Base-by-base conservation (phyloP, 768 basidiomycete genomes). In the Trametes sanguinea region DNA sequence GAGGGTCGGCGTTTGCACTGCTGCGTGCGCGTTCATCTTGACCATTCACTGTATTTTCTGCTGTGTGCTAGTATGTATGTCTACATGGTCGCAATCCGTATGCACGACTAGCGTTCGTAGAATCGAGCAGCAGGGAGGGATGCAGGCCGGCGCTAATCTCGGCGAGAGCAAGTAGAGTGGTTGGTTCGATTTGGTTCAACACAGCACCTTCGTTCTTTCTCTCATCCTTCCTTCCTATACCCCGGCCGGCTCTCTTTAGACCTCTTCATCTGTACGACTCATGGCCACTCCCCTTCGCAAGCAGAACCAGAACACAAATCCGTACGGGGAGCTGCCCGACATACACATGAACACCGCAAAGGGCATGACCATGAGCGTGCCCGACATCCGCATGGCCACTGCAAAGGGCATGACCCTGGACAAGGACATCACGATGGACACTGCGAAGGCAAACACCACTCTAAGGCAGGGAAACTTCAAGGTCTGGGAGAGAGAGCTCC, bases 331-430 rank as follows among this genome's bases (percentile, higher is more conserved):
- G 50, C 75, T 76, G 67, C 78, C 74, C 57, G 90, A 93, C 71
- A 77, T 90, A 6, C 87, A 86, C 70, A 93, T 94, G 92, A 84
- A 86, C 65, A 92, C 93, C 1, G 85, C 90, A 32, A 91, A 85
- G 71, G 86, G 83, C 14, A 67, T 83, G 39, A 81, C 81, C 11
- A 61, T 76, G 5, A 71, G 78, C 57, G 72, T 78, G 50, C 76
- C 77, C 46, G 83, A 84, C 66, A 75, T 89, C 56, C 81, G 78
- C 60, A 90, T 90, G 88, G 75, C 78, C 33, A 89, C 88, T 1
- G 85, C 87, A 27, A 87, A 83, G 71, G 80, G 76, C 42, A 74
- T 80, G 61, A 76, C 80, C 16, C 64, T 78, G 51, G 73, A 72
- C 61, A 72, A 81, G 63, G 89, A 92, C 73, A 79, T 89, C 69